A percentile compares a stretch with the other conserved stretches of the same genome.
Conservation (phyloP, 2,329 filamentous ascomycete species). For the Aureobasidium sp. region DNA sequence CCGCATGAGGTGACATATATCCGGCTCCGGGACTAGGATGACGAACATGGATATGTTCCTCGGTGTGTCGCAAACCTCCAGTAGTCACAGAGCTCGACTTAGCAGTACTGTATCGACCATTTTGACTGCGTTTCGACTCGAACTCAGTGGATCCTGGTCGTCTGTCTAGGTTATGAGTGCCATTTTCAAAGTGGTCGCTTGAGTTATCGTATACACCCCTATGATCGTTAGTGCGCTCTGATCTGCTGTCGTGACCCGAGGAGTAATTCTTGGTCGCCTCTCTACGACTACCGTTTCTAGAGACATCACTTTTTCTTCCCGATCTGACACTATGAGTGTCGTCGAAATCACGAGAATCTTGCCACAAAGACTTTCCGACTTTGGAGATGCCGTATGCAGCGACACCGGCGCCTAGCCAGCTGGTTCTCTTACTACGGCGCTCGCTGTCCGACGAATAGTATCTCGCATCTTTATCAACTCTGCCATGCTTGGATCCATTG, state of each 20-base stretch:
- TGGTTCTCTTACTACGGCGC: slow-evolving; percentile 30
- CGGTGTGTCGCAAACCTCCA: neutral
- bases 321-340: slow-evolving; percentile 52
- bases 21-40: neutral
- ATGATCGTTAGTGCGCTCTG: neutral
- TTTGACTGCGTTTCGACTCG: neutral
- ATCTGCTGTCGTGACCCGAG: neutral
- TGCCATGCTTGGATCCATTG: slow-evolving; percentile 22
- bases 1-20: neutral
- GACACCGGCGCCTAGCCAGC: slow-evolving; percentile 45
- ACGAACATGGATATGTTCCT: slow-evolving; percentile 5
- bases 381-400: slow-evolving; percentile 45
- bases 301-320: slow-evolving; percentile 33
- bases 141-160: neutral
- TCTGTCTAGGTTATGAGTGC: neutral
- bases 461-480: slow-evolving; percentile 52
- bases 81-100: neutral
- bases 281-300: slow-evolving; percentile 21
- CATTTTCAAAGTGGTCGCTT: neutral
- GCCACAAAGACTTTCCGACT: slow-evolving; percentile 45
- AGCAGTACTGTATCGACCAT: neutral
- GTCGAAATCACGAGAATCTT: slow-evolving; percentile 45
- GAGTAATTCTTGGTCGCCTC: neutral
- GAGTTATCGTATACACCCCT: neutral
- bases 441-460: slow-evolving; percentile 47